Conservation (phyloP, 2,329 filamentous ascomycete species). For the Hymenoscyphus fraxineus region DNA sequence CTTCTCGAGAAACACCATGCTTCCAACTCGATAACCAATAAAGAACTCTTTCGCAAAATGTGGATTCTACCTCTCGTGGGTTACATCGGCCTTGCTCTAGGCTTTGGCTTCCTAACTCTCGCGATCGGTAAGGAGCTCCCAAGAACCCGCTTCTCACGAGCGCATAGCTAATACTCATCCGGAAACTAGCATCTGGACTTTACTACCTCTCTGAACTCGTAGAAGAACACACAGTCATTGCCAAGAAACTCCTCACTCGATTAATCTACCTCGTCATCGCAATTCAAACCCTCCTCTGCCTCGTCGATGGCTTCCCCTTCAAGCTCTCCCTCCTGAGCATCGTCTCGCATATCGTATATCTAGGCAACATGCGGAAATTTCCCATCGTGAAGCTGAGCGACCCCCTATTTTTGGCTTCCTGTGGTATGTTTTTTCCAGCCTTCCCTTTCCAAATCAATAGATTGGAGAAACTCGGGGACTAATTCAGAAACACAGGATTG, state of each 20-base stretch:
- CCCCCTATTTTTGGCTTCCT: constrained; percentile 80
- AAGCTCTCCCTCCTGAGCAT: constrained; percentile 71
- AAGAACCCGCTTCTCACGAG: background rate
- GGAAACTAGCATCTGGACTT: constrained; percentile 73
- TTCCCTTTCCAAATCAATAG: background rate
- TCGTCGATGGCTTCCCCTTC: constrained; percentile 84
- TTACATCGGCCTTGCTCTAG: constrained; percentile 79
- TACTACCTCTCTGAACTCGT: constrained; percentile 98
- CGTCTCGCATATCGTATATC: constrained; percentile 77
- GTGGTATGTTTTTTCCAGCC: constrained; percentile 50
- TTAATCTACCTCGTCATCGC: constrained; percentile 80
- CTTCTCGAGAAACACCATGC: constrained; percentile 19
- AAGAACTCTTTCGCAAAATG: constrained; percentile 44
- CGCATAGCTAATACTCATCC: constrained; percentile 10
- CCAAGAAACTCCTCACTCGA: constrained; percentile 78
- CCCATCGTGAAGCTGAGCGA: constrained; percentile 81
- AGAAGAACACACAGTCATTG: constrained; percentile 92
- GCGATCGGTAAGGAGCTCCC: constrained; percentile 66
- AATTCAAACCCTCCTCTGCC: constrained; percentile 68
- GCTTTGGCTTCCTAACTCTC: constrained; percentile 90
- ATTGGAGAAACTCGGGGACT: constrained; percentile 16
- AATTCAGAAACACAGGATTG: constrained; percentile 50
- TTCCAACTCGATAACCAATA: constrained; percentile 25
- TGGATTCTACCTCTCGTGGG: constrained; percentile 94
- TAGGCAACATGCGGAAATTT: constrained; percentile 75